Conservation (phyloP, 1,284 basidiomycete species). For the Athelia psychrophila region DNA sequence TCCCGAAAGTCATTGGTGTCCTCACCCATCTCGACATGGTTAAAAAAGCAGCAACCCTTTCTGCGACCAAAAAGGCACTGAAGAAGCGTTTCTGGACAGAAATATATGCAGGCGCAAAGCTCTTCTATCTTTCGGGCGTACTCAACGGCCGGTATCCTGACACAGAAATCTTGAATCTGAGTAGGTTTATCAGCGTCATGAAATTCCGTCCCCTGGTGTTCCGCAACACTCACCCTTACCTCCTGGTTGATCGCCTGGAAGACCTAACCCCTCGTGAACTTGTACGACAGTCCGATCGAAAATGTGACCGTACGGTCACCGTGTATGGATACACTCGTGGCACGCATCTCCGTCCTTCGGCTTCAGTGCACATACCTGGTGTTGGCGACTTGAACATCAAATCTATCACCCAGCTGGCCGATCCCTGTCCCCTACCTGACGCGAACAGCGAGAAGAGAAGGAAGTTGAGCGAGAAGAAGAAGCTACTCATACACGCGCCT, state of each 20-base stretch:
- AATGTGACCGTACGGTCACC: conserved; percentile 88
- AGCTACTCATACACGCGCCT: conserved; percentile 90
- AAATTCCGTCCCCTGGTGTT: conserved; percentile 98
- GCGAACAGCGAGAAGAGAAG: conserved; percentile 90
- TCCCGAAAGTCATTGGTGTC: conserved; percentile 97
- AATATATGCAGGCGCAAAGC: conserved; percentile 97
- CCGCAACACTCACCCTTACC: conserved; percentile 93
- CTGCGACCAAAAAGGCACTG: conserved; percentile 90
- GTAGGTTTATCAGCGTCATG: conserved; percentile 96
- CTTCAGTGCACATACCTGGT: conserved; percentile 94
- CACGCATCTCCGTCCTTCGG: conserved; percentile 79
- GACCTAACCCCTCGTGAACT: conserved; percentile 91
- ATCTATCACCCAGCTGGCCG: conserved; percentile 74
- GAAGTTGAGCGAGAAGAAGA: conserved; percentile 94
- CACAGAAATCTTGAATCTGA: conserved; percentile 93
- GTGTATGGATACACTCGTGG: conserved; percentile 95
- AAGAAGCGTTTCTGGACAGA: conserved; percentile 99
- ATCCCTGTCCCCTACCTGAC: conserved; percentile 95
- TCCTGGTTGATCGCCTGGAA: conserved; percentile 95
- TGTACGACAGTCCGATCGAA: conserved; percentile 76
- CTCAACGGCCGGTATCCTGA: conserved; percentile 99
- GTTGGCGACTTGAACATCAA: conserved; percentile 85
- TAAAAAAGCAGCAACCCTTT: conserved; percentile 87
- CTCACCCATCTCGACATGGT: conserved; percentile 97
- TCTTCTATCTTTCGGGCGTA: conserved; percentile 98